Percentiles rank a stretch among this genome's conserved stretches.
These are phyloP conservation scores for Arachnomyces sp. DNA, from an alignment of 2,329 filamentous ascomycete species.

Conservation along the genomic window DNA sequence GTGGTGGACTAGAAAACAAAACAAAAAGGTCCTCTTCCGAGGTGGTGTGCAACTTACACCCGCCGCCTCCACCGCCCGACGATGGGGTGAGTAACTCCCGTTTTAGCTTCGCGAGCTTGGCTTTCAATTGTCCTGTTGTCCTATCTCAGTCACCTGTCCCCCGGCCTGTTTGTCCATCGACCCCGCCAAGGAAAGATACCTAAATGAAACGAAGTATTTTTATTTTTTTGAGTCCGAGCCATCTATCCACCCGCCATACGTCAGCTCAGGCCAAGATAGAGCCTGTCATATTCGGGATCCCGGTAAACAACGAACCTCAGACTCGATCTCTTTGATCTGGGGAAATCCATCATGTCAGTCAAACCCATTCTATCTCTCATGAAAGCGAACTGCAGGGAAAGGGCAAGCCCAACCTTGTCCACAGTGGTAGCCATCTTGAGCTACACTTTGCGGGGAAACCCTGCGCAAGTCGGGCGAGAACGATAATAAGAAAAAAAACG, in stretches of 20 bases:
- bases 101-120: constrained; percentile 96
- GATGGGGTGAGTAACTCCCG: constrained; percentile 83
- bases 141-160: constrained; percentile 11
- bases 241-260: constrained; percentile 51
- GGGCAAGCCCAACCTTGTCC: constrained; percentile 64
- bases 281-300: constrained; percentile 3
- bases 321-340: constrained; percentile 93
- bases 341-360: constrained; percentile 29
- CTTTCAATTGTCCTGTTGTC: constrained; percentile 69
- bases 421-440: constrained; percentile 88
- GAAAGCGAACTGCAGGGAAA: no score
- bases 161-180: neutral
- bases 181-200: constrained; percentile 38
- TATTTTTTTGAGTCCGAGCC: constrained; percentile 96
- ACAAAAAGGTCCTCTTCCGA: no score
- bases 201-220: constrained; percentile 86
- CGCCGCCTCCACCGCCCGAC: constrained; percentile 71
- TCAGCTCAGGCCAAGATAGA: constrained; percentile 7
- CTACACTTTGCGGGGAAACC: constrained; percentile 16
- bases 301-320: constrained; percentile 58
- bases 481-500: constrained; percentile 8
- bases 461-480: no score
- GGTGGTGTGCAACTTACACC: no score
- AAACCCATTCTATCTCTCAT: constrained; percentile 3
- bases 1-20: constrained; percentile 5